Evolutionary conservation across 83 land plant genomes (phyloP), one percentile per base, ranked within the genome.

Genomic region (Thuja plicata): DNA sequence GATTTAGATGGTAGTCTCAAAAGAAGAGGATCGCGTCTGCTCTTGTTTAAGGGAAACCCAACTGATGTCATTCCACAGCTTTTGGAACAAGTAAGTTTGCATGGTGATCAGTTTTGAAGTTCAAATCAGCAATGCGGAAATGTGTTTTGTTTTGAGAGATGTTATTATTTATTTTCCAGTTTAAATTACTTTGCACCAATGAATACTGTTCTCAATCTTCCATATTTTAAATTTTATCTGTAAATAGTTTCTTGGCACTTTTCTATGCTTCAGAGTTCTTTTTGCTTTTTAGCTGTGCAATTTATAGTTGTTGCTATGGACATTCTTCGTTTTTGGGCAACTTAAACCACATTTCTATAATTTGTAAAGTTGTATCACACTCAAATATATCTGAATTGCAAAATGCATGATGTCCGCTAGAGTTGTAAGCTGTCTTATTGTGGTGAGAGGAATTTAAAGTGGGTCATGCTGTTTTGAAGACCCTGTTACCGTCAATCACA

Each of bases 21-120:
- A 46, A 70, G 85, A 38, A 90, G 93, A 78, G 98, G 99, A 27
- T 95, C 96, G 78, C 89, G 94, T 15, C 91, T 97, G 89, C 91
- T 96, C 78, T 90, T 97, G 41, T 74, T 97, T 78, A 89, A 93
- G n/a, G 98, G 99, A 3, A 93, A 96, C 86, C 98, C 98, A 30
- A 87, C 87, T 73, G 80, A 93, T 30, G 91, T 95, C 55, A 80
- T 97, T 80, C 90, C 93, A 52, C 90, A 87, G 16, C 93, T 95
- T 80, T 86, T 97, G 54, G 89, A 93, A 84, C 94, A 96, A 92
- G 99, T 95, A 70, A 48, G 79, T 74, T 76, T 15, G 12, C 19
- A 34, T 9, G 13, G 35, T 12, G 15, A 34, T 32, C 34, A 12
- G 16, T 82, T 81, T 82, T 1, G 15, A 46, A 83, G 48, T 83